Base-by-base conservation (phyloP, 805 yeast species). In the Blastobotrys parvus region DNA sequence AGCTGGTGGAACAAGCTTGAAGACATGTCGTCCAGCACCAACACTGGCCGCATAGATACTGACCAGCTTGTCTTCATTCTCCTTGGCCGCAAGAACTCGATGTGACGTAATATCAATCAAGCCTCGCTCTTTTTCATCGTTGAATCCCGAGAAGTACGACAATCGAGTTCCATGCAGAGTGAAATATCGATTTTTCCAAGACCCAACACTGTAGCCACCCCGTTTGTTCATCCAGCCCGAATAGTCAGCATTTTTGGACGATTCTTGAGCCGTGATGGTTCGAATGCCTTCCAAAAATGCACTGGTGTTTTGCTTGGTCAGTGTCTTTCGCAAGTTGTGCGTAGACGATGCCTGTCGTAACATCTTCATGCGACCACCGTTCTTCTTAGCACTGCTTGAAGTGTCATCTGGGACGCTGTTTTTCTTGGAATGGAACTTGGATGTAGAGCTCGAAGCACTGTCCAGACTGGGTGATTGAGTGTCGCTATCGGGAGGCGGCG, bases 201-300 rank as follows among this genome's bases (percentile, higher is more conserved):
- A 77, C n/a, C 89, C 86, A 55, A 83, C 77, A 3, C 94, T 76
- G 45, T 81, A 73, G 45, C 82, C 84, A 19, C 95, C 95, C 51
- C 84, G 80, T 62, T 92, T 92, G 42, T 88, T 78, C 95, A 92
- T 86, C 95, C 97, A 92, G 2, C 99, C 99, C 39, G 86, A 78
- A 54, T 70, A 77, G 43, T 73, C 82, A 0, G 97, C 86, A 4
- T 81, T 67, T 52, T 77, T 77, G 38, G 83, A 75, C 0, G 97
- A 82, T 36, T 85, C 83, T 47, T 75, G 78, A 0, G 96, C 94
- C 0, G 82, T 71, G 13, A 85, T 71, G 16, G 65, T 70, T 52
- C 87, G 72, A 35, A 92, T 83, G 4, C 98, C 98, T 64, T 92
- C 98, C 36, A 57, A 49, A 49, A 68, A 68, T 3, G 72, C 72